A percentile compares a stretch with the other conserved stretches of the same genome.
phyloP scores from a whole-genome alignment of 1,284 basidiomycete species.

The Jaminaea rosea region DNA sequence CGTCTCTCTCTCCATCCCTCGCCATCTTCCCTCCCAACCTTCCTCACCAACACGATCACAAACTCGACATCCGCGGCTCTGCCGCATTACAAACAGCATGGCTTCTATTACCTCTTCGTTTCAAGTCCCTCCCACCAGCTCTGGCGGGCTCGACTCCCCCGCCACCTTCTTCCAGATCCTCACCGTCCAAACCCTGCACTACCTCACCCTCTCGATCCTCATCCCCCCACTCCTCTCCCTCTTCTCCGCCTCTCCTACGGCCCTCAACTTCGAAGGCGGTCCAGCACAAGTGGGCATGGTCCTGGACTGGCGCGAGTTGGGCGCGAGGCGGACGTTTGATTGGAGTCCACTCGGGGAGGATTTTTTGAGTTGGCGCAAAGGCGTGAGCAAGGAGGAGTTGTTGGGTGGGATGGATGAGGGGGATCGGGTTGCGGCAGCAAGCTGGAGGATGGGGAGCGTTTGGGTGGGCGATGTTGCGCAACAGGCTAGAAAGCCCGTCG shows the following conservation, averaged over 20 bases:
- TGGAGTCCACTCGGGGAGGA: neutral
- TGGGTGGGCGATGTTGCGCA: neutral
- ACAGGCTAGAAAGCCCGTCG: slow-evolving; percentile 3
- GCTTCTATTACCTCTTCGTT: no score
- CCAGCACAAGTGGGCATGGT: slow-evolving; percentile 78
- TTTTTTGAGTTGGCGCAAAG: slow-evolving; percentile 4
- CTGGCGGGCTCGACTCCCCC: neutral
- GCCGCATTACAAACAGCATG: no score
- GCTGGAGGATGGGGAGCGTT: slow-evolving; percentile 1
- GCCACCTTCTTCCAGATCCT: slow-evolving; percentile 59
- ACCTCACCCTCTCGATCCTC: slow-evolving; percentile 72
- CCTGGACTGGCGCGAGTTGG: slow-evolving; percentile 95
- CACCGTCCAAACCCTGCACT: slow-evolving; percentile 82
- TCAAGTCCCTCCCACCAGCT: neutral
- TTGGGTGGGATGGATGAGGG: neutral
- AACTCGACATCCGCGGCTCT: no score
- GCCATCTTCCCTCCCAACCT: no score
- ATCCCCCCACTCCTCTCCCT: slow-evolving; percentile 68
- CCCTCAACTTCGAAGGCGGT: slow-evolving; percentile 72
- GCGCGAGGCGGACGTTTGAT: slow-evolving; percentile 62
- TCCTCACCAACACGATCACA: no score
- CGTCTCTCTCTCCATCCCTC: no score
- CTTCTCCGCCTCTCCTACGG: slow-evolving; percentile 53
- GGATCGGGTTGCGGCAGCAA: neutral
- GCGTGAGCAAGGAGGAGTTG: slow-evolving; percentile 3